Base-by-base conservation (phyloP, 768 basidiomycete genomes). In the Hydnum rufescens region DNA sequence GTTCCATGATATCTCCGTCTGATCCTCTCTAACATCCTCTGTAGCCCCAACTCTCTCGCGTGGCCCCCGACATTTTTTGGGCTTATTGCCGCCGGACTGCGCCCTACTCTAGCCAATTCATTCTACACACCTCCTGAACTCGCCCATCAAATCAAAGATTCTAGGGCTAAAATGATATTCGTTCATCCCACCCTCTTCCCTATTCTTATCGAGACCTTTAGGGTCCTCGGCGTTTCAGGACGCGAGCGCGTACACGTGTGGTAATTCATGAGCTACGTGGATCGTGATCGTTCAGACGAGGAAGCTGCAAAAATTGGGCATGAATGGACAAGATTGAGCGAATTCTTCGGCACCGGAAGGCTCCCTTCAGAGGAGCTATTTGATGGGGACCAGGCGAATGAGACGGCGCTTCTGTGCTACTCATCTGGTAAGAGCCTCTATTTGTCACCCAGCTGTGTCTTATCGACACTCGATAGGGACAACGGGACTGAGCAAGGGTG, bases 401-500 rank as follows among this genome's bases (percentile, higher is more conserved):
- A 82, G 58, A 85, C 83, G 0, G 64, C 68, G 2, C 75, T 75
- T 56, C 60, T 85, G 34, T 85, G 80, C 53, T 84, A 84, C 53
- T 68, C 65, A 4, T 66, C 65, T 61, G n/a, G n/a, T n/a, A n/a
- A n/a, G n/a, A n/a, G n/a, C n/a, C n/a, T n/a, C n/a, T n/a, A n/a
- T n/a, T n/a, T n/a, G n/a, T n/a, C n/a, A n/a, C n/a, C n/a, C n/a
- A n/a, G n/a, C n/a, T n/a, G n/a, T n/a, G n/a, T n/a, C n/a, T n/a
- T n/a, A n/a, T n/a, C n/a, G n/a, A n/a, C n/a, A n/a, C n/a, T n/a
- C n/a, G n/a, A n/a, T n/a, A n/a, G 84, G 84, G 3, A 87, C 84
- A 1, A 84, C 81, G 0, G 82, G 84, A 1, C 76, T 77, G 56
- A 78, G 85, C 2, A 89, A n/a, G 64, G 85, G 74, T 4, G 74